Evolutionary conservation across 2,329 filamentous ascomycete species (phyloP).

Genomic region (Aspergillus jensenii): DNA sequence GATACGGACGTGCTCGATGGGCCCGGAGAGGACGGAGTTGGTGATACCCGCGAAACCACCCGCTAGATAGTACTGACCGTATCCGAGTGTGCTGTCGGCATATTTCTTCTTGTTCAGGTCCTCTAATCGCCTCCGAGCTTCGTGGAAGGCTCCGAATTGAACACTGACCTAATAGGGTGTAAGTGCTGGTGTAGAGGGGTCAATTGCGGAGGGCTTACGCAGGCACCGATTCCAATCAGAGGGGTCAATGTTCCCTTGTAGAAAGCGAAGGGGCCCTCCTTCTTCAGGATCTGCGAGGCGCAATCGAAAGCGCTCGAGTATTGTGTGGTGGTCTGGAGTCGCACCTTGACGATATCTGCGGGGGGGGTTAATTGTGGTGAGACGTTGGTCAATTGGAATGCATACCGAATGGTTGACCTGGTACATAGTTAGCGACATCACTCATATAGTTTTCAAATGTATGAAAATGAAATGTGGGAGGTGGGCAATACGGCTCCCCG

Average conservation of each 20-base stretch:
- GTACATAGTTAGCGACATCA: slow-evolving; percentile 26
- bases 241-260: slow-evolving; percentile 98
- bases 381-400: slow-evolving; percentile 9
- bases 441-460: not conserved
- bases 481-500: not conserved
- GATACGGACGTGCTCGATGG: slow-evolving; percentile 97
- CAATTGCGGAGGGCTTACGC: slow-evolving; percentile 55
- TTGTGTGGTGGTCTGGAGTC: slow-evolving; percentile 82
- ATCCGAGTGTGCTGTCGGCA: slow-evolving; percentile 59
- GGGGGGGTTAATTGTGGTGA: slow-evolving; percentile 14
- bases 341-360: slow-evolving; percentile 92
- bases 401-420: slow-evolving; percentile 67
- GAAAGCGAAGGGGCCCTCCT: slow-evolving; percentile 87
- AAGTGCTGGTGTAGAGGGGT: not conserved
- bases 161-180: slow-evolving; percentile 64
- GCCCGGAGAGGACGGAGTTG: slow-evolving; percentile 83
- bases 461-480: not conserved
- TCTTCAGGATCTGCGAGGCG: slow-evolving; percentile 78
- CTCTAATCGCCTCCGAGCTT: slow-evolving; percentile 84
- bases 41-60: slow-evolving; percentile 91
- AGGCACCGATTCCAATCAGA: slow-evolving; percentile 92
- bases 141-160: slow-evolving; percentile 96
- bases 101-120: slow-evolving; percentile 60
- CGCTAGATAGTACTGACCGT: slow-evolving; percentile 83
- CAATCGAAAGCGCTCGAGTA: slow-evolving; percentile 80